These are phyloP conservation scores for Rhinocladiella mackenziei DNA, from an alignment of 2,329 filamentous ascomycete species.

Conservation along the genomic window DNA sequence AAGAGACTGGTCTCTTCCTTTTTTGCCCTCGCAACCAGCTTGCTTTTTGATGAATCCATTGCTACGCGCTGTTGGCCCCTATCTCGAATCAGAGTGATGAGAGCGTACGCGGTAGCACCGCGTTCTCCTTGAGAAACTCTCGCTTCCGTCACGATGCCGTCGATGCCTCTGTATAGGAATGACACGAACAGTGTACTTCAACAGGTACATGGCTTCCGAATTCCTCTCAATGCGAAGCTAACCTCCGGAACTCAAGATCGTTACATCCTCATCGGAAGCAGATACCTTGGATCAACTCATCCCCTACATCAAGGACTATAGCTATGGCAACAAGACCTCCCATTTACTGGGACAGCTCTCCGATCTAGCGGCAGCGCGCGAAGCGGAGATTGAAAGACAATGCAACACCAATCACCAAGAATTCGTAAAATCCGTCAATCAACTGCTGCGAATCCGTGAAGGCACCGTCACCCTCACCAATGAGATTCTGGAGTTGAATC, in stretches of 20 bases:
- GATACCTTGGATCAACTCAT: constrained; percentile 97
- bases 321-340: constrained; percentile 66
- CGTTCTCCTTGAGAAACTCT: not conserved
- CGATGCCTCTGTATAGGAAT: constrained; percentile 34
- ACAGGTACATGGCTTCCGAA: constrained; percentile 32
- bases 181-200: constrained; percentile 40
- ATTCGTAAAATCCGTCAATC: constrained; percentile 88
- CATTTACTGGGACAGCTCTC: constrained; percentile 73
- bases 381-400: constrained; percentile 87
- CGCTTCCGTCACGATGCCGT: constrained; percentile 33
- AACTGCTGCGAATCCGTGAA: constrained; percentile 86
- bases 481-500: constrained; percentile 87
- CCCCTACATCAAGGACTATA: constrained; percentile 86
- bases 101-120: no score
- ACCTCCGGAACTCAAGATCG: constrained; percentile 59
- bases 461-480: constrained; percentile 82
- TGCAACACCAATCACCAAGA: constrained; percentile 96
- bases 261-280: constrained; percentile 81
- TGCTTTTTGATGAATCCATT: no score
- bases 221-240: constrained; percentile 3
- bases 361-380: constrained; percentile 79
- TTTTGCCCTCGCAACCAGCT: no score
- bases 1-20: no score
- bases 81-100: no score
- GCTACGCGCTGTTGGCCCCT: no score